Evolutionary conservation across 345 rosid genomes (phyloP).

Genomic region (Psidium guajava): DNA sequence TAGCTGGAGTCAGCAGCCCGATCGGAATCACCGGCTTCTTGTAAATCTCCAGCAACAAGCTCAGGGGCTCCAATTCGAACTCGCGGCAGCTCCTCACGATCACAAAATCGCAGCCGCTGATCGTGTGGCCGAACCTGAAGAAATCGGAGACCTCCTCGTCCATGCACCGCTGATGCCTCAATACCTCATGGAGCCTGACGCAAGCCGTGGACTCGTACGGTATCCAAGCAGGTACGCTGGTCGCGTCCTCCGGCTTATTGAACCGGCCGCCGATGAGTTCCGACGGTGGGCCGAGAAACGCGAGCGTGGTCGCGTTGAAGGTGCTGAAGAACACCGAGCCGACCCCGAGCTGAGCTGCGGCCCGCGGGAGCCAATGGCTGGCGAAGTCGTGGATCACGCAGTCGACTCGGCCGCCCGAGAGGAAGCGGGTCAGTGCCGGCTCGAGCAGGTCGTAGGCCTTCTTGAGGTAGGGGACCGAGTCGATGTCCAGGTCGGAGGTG

Average conservation of each 20-base stretch:
- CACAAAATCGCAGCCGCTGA: neutral
- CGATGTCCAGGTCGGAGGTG: conserved; percentile 21
- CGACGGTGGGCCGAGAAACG: conserved; percentile 9
- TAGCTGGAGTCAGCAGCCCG: neutral
- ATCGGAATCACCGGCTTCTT: conserved; percentile 3
- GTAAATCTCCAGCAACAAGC: neutral
- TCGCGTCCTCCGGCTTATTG: conserved; percentile 13
- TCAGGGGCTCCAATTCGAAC: conserved; percentile 4
- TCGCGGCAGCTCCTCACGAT: conserved; percentile 2
- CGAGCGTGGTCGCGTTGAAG: conserved; percentile 3
- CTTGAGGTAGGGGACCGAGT: conserved; percentile 17
- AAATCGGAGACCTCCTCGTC: conserved; percentile 5
- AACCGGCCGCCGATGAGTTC: neutral
- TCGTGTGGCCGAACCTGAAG: neutral
- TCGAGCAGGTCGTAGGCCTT: conserved; percentile 25
- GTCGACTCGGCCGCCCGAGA: conserved; percentile 7
- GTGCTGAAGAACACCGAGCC: conserved; percentile 17
- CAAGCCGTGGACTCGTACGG: conserved; percentile 1
- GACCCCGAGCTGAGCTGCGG: conserved; percentile 9
- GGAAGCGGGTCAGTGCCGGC: conserved; percentile 10
- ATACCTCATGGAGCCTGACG: neutral
- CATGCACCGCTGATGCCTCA: neutral
- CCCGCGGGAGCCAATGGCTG: conserved; percentile 26
- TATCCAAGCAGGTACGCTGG: conserved; percentile 18
- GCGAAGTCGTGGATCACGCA: conserved; percentile 28